Conservation (phyloP, 2,329 filamentous ascomycete genomes). For the Sarocladium kiliense region DNA sequence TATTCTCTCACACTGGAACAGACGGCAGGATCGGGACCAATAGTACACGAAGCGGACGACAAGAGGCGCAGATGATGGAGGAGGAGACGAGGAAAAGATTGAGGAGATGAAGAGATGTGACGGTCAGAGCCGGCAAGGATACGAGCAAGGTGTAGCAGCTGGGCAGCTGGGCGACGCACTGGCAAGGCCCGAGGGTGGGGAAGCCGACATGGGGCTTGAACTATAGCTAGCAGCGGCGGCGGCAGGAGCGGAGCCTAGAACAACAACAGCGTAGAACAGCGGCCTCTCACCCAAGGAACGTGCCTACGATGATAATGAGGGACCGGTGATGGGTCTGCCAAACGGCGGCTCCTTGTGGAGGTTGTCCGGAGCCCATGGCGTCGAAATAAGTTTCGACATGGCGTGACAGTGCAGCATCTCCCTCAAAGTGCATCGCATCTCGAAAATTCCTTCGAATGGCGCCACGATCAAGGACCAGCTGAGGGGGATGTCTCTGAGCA, state of each 20-base stretch:
- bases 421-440: background rate
- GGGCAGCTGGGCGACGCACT: background rate
- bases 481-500: background rate
- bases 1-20: background rate
- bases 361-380: background rate
- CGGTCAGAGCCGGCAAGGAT: background rate
- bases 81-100: background rate
- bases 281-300: background rate
- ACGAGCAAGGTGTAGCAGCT: background rate
- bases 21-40: background rate
- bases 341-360: background rate
- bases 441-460: background rate
- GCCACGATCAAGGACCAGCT: background rate
- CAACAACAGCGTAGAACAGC: background rate
- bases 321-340: background rate
- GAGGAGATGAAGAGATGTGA: background rate
- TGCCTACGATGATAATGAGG: background rate
- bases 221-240: background rate
- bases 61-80: background rate
- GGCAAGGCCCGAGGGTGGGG: conserved; percentile 2
- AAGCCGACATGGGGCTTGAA: background rate
- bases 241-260: background rate
- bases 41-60: background rate
- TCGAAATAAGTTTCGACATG: background rate
- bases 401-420: background rate